Evolutionary conservation across 345 rosid species (phyloP), one percentile per base, ranked within the genome.

Genomic region (Dipteronia dyeriana): DNA sequence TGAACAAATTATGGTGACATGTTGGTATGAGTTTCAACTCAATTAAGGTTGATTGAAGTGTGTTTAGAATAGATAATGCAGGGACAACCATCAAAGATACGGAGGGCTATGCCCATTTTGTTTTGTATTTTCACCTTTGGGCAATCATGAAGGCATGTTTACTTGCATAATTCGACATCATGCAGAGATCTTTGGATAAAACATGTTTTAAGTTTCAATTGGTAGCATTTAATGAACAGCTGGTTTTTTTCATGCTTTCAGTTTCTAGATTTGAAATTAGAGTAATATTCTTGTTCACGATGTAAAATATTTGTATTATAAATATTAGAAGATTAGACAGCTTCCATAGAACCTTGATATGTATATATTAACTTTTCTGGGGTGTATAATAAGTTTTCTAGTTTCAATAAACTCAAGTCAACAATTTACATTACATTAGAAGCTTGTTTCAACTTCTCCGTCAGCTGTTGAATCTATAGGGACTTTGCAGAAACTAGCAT

Each of bases 1-100:
- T 71, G 12, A 71, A 54, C 49, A 31, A 71, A 31, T 14, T 73
- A 39, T 39, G 66, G 13, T 41, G 67, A 59, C n/a, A 1, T 73
- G 23, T 23, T 38, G 51, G 54, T 16, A 23, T 41, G 16, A 23
- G 0, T 23, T 34, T 57, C 11, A 41, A 10, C 7, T 47, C 49
- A 26, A 22, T 53, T 3, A 19, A 51, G 75, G 31, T 13, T n/a
- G n/a, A n/a, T 38, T 54, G n/a, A 71, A n/a, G 47, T 12, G 12
- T 29, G 65, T 56, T 56, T 71, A 54, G 65, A 31, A 10, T 19
- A n/a, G 25, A 23, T 70, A 29, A 4, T 11, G 11, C 9, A 11
- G 13, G 53, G 12, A 12, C 31, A 71, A 12, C 61, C 20, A 3
- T 71, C n/a, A 56, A 56, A 22, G 13, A 29, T 38, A 38, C 1